These are phyloP conservation scores for Anisogramma anomala DNA, from an alignment of 2,329 filamentous ascomycete genomes.

Conservation along the genomic window DNA sequence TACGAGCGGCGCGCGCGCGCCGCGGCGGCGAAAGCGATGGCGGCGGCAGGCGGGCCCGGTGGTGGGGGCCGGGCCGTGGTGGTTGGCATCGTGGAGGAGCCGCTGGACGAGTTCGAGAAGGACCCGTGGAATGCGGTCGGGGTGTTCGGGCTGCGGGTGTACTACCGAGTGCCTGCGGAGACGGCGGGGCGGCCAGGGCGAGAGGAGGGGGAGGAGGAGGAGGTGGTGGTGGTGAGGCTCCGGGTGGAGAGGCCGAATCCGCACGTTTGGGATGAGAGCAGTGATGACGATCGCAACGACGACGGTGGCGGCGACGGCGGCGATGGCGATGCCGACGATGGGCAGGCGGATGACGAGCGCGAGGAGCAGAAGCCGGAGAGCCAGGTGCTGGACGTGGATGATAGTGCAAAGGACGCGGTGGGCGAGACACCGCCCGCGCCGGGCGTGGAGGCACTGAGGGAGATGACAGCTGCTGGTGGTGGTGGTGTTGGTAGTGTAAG, in stretches of 20 bases:
- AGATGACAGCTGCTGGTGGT: too few relatives aligned
- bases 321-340: slow-evolving; percentile 22
- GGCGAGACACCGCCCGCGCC: slow-evolving; percentile 4
- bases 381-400: slow-evolving; percentile 22
- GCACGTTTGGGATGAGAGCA: slow-evolving; percentile 13
- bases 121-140: slow-evolving; percentile 53
- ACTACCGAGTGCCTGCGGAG: slow-evolving; percentile 30
- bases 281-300: slow-evolving; percentile 22
- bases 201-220: slow-evolving; percentile 8
- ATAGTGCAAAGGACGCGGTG: slow-evolving; percentile 22
- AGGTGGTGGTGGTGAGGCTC: slow-evolving; percentile 18
- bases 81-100: slow-evolving; percentile 24
- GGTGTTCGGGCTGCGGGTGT: slow-evolving; percentile 48
- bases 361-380: slow-evolving; percentile 13
- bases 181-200: too few relatives aligned
- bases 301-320: too few relatives aligned
- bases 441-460: slow-evolving; percentile 5
- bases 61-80: neutral
- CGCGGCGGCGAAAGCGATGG: slow-evolving; percentile 6
- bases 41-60: neutral
- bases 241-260: slow-evolving; percentile 19
- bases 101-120: slow-evolving; percentile 34
- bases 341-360: slow-evolving; percentile 7
- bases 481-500: too few relatives aligned
- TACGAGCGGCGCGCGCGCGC: neutral